Percentiles rank a stretch among this genome's conserved stretches.
These are phyloP conservation scores for Cladosporium sp. DNA, from an alignment of 2,329 filamentous ascomycete species.

Conservation along the genomic window DNA sequence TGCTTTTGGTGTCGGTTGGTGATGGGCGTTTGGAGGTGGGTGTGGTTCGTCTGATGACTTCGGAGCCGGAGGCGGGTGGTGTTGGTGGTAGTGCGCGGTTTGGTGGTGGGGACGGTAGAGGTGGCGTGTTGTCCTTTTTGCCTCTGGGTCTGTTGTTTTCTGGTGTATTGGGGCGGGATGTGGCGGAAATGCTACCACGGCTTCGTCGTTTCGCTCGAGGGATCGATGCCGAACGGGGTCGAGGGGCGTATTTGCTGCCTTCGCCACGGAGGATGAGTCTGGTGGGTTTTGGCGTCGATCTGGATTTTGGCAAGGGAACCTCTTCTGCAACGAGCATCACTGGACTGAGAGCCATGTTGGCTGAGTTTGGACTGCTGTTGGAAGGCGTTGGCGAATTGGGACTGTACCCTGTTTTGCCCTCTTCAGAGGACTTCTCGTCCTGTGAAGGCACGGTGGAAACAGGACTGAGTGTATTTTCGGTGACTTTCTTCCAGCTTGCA, in stretches of 20 bases:
- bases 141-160: conserved; percentile 12
- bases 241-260: conserved; percentile 28
- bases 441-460: conserved; percentile 27
- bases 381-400: conserved; percentile 25
- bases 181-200: conserved; percentile 14
- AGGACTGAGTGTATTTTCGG: conserved; percentile 24
- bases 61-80: conserved; percentile 28
- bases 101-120: conserved; percentile 32
- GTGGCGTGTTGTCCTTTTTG: conserved; percentile 22
- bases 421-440: conserved; percentile 17
- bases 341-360: conserved; percentile 25
- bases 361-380: conserved; percentile 14
- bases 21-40: background rate
- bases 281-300: conserved; percentile 23
- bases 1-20: conserved; percentile 15
- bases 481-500: conserved; percentile 28
- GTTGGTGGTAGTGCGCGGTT: conserved; percentile 32
- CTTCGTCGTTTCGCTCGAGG: conserved; percentile 23
- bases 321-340: conserved; percentile 34
- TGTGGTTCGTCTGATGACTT: conserved; percentile 16
- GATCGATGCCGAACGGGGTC: conserved; percentile 29
- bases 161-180: conserved; percentile 17
- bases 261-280: conserved; percentile 23
- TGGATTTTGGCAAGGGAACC: conserved; percentile 26
- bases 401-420: conserved; percentile 23